phyloP scores from a whole-genome alignment of 768 basidiomycete species.

The Lentinus tigrinus region DNA sequence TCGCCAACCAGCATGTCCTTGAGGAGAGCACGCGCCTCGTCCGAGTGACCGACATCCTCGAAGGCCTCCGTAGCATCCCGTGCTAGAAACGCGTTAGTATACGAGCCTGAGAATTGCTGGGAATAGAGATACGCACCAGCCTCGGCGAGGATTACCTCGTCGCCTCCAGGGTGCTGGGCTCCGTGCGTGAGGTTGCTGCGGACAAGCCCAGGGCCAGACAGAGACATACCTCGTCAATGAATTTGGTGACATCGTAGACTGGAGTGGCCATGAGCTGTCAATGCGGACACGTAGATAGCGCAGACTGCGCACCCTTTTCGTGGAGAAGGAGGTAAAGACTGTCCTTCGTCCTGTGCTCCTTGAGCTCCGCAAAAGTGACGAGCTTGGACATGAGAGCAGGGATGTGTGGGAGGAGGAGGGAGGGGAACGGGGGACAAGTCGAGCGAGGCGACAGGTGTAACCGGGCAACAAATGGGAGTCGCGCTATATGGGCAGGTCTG shows the following conservation, averaged over 20 bases:
- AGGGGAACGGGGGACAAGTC: conserved; percentile 19
- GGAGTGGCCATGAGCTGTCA: conserved; percentile 21
- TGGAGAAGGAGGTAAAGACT: conserved; percentile 80
- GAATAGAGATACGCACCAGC: conserved; percentile 54
- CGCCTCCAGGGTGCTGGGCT: conserved; percentile 89
- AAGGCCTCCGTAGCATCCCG: conserved; percentile 98
- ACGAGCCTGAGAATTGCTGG: not conserved
- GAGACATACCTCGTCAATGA: conserved; percentile 83
- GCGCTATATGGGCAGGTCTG: conserved; percentile 16
- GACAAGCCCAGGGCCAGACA: not conserved
- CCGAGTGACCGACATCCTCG: conserved; percentile 98
- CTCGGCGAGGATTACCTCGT: conserved; percentile 95
- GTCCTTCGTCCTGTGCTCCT: conserved; percentile 71
- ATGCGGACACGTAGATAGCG: not conserved
- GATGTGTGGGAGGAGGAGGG: conserved; percentile 19
- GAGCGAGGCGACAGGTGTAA: conserved; percentile 8
- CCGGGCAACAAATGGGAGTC: conserved; percentile 16
- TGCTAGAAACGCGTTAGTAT: conserved; percentile 43
- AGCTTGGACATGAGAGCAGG: conserved; percentile 42
- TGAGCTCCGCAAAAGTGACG: conserved; percentile 73
- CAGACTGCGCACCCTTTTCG: conserved; percentile 64
- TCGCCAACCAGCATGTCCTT: conserved; percentile 78
- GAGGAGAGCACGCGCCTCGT: conserved; percentile 89
- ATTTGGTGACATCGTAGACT: conserved; percentile 94
- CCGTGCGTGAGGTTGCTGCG: not conserved